These are phyloP conservation scores for Cylindricascospora bacillispora DNA, from an alignment of 1,139 yeast species.

Conservation along the genomic window DNA sequence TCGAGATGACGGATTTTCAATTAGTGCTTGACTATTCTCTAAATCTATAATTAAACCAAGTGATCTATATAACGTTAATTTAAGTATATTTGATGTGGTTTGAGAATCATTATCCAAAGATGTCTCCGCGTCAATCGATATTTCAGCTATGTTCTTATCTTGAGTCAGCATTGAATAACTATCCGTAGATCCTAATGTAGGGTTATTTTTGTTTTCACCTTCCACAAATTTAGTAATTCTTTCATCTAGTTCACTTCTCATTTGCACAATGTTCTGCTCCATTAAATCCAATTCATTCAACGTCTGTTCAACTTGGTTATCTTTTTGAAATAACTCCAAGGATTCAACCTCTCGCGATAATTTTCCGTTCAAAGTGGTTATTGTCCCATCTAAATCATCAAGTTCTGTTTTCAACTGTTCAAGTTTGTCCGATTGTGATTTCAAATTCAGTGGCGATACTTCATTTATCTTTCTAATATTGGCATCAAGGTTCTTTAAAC, in stretches of 20 bases:
- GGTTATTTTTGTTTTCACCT: not conserved
- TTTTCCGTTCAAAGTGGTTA: not conserved
- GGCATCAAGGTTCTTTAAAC: not conserved
- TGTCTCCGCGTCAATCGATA: not conserved
- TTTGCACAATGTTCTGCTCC: not conserved
- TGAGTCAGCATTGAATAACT: no score
- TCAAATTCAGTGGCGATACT: not conserved
- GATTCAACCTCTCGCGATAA: no score
- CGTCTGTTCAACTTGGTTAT: not conserved
- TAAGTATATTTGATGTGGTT: slow-evolving; percentile 14
- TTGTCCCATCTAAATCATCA: not conserved
- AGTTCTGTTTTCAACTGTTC: not conserved
- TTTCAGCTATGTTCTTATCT: no score
- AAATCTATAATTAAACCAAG: slow-evolving; percentile 21
- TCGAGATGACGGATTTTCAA: slow-evolving; percentile 7
- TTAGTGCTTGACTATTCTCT: slow-evolving; percentile 18
- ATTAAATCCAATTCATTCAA: not conserved
- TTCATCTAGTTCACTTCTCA: not conserved
- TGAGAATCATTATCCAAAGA: slow-evolving; percentile 9
- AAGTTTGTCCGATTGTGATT: not conserved
- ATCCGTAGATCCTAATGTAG: no score
- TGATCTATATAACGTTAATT: slow-evolving; percentile 21
- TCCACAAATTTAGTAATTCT: not conserved
- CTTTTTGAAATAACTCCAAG: not conserved
- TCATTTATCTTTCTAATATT: not conserved